Evolutionary conservation across 345 rosid species (phyloP), one percentile per base, ranked within the genome.

Genomic region (Gossypium mustelinum): DNA sequence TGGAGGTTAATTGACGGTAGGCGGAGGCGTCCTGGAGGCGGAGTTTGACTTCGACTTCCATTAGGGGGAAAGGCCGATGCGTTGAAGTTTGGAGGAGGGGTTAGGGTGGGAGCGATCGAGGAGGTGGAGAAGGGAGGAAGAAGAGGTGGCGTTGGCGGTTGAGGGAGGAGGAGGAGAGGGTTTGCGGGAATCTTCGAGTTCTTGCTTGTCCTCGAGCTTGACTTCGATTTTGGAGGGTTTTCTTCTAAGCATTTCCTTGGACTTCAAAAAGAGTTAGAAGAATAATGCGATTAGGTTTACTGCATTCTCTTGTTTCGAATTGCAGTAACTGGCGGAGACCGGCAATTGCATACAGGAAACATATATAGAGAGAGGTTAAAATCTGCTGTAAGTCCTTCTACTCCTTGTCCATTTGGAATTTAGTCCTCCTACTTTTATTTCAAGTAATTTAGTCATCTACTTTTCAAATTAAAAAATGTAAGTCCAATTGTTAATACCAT

Each of bases 31-130:
- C 82, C 25, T 77, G 84, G 57, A 92, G 86, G 45, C 90, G 87
- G 57, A 92, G 85, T 84, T 92, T 90, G 69, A 92, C 88, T 56
- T 94, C 97, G 57, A 94, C 92, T 79, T 94, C 97, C 97, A 94
- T 94, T 68, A 84, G 2, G 84, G 72, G 47, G 86, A 82, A 75
- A 90, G 92, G 54, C 97, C 97, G 82, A 88, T 86, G 64, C 94
- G 89, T 16, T 85, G 81, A 76, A 86, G 75, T 83, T 91, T 91
- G 73, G 92, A 82, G 24, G 84, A 68, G 62, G 87, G 87, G 74
- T 82, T 84, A 68, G 83, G 80, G 54, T 68, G 81, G 80, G 85
- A 79, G 45, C 89, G 86, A 76, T 88, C 93, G 47, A 92, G 84
- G 34, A 80, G 88, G 57, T 81, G 85, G 66, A 88, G 86, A 71